Percentiles rank a stretch among this genome's conserved stretches.
These are phyloP conservation scores for Monosporozyma unispora DNA, from an alignment of 805 yeast genomes.

Conservation along the genomic window DNA sequence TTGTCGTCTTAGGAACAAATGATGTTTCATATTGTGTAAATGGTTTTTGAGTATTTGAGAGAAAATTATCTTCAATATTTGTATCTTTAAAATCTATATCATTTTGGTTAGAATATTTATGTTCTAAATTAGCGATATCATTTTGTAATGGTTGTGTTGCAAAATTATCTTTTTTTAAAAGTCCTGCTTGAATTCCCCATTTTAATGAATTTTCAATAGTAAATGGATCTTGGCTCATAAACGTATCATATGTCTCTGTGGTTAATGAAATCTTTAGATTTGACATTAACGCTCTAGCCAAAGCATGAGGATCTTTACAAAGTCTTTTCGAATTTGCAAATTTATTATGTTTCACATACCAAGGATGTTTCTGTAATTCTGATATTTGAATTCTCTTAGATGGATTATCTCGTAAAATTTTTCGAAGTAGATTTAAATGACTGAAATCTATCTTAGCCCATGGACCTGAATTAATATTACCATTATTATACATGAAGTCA, in stretches of 20 bases:
- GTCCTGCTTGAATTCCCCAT: neutral
- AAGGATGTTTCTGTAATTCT: conserved; percentile 41
- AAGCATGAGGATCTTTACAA: conserved; percentile 43
- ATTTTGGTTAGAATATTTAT: conserved; percentile 6
- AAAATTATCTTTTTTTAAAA: conserved; percentile 2
- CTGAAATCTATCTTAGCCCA: conserved; percentile 47
- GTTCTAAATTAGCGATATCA: conserved; percentile 34
- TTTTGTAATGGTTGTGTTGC: conserved; percentile 40
- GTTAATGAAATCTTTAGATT: conserved; percentile 44
- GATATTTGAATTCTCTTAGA: conserved; percentile 35
- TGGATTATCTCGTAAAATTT: conserved; percentile 44
- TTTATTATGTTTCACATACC: conserved; percentile 41
- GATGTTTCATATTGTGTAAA: conserved; percentile 10
- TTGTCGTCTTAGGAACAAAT: neutral
- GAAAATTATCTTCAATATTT: neutral
- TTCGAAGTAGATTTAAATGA: conserved; percentile 43
- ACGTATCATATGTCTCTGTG: conserved; percentile 36
- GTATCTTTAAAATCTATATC: neutral
- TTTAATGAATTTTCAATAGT: conserved; percentile 2
- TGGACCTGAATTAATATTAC: conserved; percentile 39
- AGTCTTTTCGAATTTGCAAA: conserved; percentile 39
- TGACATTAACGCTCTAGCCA: conserved; percentile 44
- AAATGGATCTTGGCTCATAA: conserved; percentile 15
- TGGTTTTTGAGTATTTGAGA: conserved; percentile 19
- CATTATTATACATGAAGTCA: conserved; percentile 35